Evolutionary conservation across 2,329 filamentous ascomycete genomes (phyloP).

Genomic region (Decorospora gaudefroyi): DNA sequence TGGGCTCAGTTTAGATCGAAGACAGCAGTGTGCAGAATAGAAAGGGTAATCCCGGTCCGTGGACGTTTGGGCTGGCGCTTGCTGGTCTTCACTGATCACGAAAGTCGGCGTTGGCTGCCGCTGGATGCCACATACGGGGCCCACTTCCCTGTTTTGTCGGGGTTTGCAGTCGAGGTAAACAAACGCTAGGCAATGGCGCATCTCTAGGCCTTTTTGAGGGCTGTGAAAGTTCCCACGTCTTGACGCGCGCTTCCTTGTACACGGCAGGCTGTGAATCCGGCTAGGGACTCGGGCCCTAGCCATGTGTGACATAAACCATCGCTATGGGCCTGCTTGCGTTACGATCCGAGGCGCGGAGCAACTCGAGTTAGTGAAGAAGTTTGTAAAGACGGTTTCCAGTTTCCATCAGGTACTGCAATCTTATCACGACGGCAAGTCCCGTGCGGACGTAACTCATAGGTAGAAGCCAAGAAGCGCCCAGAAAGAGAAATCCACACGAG

Average conservation of each 20-base stretch:
- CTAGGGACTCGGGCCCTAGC: not conserved
- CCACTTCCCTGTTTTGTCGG: not conserved
- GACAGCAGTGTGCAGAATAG: not conserved
- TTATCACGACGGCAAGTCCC: no score
- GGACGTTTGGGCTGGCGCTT: not conserved
- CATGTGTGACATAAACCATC: not conserved
- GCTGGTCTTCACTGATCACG: not conserved
- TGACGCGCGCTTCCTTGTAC: constrained; percentile 1
- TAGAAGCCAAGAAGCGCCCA: no score
- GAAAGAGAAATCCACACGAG: no score
- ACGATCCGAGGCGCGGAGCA: no score
- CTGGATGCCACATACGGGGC: not conserved
- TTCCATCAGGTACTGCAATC: no score
- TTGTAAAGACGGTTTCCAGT: no score
- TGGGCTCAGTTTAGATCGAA: not conserved
- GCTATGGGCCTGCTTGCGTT: no score
- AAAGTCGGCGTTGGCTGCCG: not conserved
- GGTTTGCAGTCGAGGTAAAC: not conserved
- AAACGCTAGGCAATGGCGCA: not conserved
- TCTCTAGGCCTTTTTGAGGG: not conserved
- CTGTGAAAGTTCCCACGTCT: not conserved
- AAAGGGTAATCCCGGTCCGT: not conserved
- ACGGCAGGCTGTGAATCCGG: not conserved
- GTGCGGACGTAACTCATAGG: no score
- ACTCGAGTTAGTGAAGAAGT: no score